A percentile compares a stretch with the other conserved stretches of the same genome.
phyloP scores from a whole-genome alignment of 2,329 filamentous ascomycete species.

The Calycina marina region DNA sequence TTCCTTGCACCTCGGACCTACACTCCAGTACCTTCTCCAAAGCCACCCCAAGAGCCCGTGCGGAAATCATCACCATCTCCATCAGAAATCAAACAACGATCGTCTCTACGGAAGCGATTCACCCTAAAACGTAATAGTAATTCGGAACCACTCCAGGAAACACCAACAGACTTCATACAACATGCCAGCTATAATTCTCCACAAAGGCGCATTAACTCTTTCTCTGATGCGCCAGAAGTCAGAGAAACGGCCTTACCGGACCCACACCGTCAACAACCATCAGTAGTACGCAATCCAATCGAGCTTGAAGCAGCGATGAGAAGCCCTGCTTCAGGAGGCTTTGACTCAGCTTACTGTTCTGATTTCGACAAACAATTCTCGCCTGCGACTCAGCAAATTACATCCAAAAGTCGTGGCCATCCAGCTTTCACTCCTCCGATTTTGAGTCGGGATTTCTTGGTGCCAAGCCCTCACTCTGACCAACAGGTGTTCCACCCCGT shows the following conservation, averaged over 20 bases:
- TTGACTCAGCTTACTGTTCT: conserved; percentile 22
- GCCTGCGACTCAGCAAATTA: conserved; percentile 6
- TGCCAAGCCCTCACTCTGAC: conserved; percentile 31
- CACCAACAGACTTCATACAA: conserved; percentile 5
- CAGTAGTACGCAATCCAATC: conserved; percentile 1
- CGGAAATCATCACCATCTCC: conserved; percentile 5
- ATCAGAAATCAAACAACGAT: conserved; percentile 13
- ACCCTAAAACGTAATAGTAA: conserved; percentile 18
- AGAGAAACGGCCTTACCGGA: too few relatives aligned
- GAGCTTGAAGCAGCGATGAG: conserved; percentile 7
- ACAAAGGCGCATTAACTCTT: conserved; percentile 7
- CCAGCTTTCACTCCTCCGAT: conserved; percentile 5
- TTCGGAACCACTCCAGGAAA: conserved; percentile 9
- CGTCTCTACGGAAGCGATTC: conserved; percentile 19
- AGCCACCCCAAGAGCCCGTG: conserved; percentile 3
- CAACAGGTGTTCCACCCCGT: conserved; percentile 44
- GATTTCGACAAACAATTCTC: conserved; percentile 18
- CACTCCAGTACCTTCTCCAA: conserved; percentile 13
- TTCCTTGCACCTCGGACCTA: conserved; percentile 21
- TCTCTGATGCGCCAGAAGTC: not conserved
- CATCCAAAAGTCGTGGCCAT: conserved; percentile 4
- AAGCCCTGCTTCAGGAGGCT: conserved; percentile 17
- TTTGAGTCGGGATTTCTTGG: conserved; percentile 8
- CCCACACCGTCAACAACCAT: not conserved
- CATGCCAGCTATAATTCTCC: conserved; percentile 2